Percentiles rank a stretch among this genome's conserved stretches.
Conservation (phyloP, 345 rosid species). For the Barbarea vulgaris region DNA sequence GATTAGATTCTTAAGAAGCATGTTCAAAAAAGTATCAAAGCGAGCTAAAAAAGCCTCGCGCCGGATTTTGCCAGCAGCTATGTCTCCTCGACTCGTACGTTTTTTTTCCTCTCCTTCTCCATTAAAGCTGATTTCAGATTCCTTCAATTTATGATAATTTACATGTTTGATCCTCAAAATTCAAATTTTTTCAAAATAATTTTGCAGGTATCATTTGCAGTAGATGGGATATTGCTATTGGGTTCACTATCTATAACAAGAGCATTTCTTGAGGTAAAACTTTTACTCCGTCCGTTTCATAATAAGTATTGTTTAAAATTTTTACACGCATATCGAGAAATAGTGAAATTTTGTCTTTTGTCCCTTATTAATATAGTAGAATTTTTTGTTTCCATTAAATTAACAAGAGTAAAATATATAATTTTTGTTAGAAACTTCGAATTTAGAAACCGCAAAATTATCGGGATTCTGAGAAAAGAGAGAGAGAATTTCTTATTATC, state of each 20-base stretch:
- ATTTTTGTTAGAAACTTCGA: too few species aligned
- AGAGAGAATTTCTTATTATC: too few species aligned
- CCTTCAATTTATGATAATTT: background rate
- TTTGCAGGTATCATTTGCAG: constrained; percentile 73
- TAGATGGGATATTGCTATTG: constrained; percentile 75
- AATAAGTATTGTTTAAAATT: too few species aligned
- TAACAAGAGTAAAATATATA: too few species aligned
- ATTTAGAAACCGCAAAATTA: too few species aligned
- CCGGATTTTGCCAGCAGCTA: constrained; percentile 60
- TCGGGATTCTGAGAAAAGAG: too few species aligned
- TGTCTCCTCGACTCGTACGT: constrained; percentile 68
- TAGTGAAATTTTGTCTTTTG: too few species aligned
- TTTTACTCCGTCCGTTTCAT: too few species aligned
- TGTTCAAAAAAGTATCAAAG: constrained; percentile 64
- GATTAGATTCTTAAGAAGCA: constrained; percentile 60
- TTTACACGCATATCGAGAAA: too few species aligned
- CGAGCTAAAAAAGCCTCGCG: constrained; percentile 78
- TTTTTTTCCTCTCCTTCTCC: background rate
- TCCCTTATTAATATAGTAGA: too few species aligned
- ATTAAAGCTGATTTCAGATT: background rate
- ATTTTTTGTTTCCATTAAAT: too few species aligned
- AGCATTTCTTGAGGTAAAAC: constrained; percentile 87
- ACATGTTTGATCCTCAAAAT: background rate
- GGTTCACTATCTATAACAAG: constrained; percentile 65
- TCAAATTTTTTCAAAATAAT: background rate